Conservation (phyloP, 2,329 filamentous ascomycete species). For the Nemania abortiva region DNA sequence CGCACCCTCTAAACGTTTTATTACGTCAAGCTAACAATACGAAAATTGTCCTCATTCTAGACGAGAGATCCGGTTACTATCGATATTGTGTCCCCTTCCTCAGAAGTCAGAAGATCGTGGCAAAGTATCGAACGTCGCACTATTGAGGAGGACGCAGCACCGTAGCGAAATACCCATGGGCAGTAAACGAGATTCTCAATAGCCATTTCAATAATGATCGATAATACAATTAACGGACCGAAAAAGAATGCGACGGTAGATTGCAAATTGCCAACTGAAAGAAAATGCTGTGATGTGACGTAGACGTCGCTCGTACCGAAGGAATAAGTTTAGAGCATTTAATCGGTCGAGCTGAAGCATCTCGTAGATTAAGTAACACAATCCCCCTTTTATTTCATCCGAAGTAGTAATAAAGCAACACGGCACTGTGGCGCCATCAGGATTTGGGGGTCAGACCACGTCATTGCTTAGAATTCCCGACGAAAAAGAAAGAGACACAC, state of each 20-base stretch:
- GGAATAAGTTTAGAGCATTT: too few species aligned
- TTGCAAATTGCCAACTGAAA: too few species aligned
- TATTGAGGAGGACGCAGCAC: not conserved
- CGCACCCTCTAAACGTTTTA: not conserved
- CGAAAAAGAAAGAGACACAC: not conserved
- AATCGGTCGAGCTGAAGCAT: too few species aligned
- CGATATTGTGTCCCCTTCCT: not conserved
- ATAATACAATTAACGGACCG: not conserved
- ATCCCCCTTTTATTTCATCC: slow-evolving; percentile 10
- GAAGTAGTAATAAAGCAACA: slow-evolving; percentile 2
- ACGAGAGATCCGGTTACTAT: not conserved
- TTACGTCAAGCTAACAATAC: not conserved
- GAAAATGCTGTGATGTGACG: too few species aligned
- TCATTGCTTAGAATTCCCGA: not conserved
- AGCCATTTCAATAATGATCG: not conserved
- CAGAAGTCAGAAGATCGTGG: not conserved
- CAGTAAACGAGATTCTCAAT: not conserved
- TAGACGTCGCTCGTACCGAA: too few species aligned
- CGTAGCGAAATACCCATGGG: not conserved
- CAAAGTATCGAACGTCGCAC: not conserved
- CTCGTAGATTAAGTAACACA: not conserved
- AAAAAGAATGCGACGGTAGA: not conserved
- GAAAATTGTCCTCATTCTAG: not conserved
- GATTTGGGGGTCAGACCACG: not conserved
- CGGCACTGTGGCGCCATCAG: not conserved